Evolutionary conservation across 1,139 yeast genomes (phyloP), one percentile per base, ranked within the genome.

Genomic region (Zygosaccharomyces sapae): DNA sequence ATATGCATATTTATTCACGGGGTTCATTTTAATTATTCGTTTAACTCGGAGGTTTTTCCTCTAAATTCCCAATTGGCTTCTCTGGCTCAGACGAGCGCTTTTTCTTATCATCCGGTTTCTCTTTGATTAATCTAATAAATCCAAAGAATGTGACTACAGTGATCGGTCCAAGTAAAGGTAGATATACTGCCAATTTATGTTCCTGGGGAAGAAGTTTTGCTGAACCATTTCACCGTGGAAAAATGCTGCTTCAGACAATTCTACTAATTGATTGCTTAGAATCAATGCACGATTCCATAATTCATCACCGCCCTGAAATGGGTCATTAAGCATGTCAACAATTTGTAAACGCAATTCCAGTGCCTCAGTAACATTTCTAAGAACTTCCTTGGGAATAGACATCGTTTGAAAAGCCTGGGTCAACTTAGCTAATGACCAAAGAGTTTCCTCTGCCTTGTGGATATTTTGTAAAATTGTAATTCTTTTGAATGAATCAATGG

Each of bases 191-290:
- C 60, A 90, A 72, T 63, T 88, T 89, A 64, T 92, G 97, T 62
- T 90, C 97, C 55, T 87, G 90, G 97, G 97, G 72, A 90, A 89
- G 60, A 86, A 89, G 42, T 86, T 86, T 62, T 90, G 97, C 60
- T 88, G 96, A 6, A 90, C 92, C 95, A 90, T 90, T 65, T 84
- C 90, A 58, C 86, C 86, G 56, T 90, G 95, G 65, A 90, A 90
- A 60, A 92, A 90, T 0, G 97, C 97, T 34, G 72, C 70, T 57
- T 88, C 86, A 1, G 95, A 81, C 31, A 71, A 66, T 36, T 70
- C 65, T 27, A 79, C 71, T 5, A 92, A 80, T 16, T 66, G 60
- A 9, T 83, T 79, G 0, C 95, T 80, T 19, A 70, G 64, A 1
- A 68, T 55, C 54, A 82, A 73, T 0, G 90, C 81, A 4, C 51